Evolutionary conservation across 257 asterid species (phyloP).

Genomic region (Solanum chmielewskii): DNA sequence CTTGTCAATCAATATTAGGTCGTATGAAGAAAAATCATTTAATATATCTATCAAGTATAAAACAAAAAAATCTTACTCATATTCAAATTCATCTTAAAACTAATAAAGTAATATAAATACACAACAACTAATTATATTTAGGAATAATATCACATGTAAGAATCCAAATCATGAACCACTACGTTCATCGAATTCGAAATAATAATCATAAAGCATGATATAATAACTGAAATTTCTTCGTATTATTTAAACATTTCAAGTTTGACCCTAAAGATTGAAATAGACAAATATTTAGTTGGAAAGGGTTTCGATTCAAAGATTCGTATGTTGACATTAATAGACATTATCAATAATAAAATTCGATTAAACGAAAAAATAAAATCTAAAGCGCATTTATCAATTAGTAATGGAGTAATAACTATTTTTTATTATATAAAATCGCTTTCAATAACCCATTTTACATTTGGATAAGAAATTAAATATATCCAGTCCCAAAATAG

Average conservation of each 20-base stretch:
- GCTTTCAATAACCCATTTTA: no score
- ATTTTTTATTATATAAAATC: background rate
- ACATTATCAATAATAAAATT: background rate
- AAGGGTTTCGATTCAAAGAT: background rate
- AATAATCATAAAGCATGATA: background rate
- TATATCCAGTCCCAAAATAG: fast-evolving
- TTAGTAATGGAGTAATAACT: background rate
- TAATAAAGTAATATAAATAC: background rate
- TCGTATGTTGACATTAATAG: background rate
- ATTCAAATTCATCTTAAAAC: no score
- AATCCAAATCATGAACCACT: background rate
- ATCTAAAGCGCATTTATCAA: background rate
- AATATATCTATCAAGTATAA: no score
- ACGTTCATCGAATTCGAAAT: background rate
- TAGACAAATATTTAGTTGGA: background rate
- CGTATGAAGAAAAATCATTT: no score
- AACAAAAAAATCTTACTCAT: background rate
- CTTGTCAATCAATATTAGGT: background rate
- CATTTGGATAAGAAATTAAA: fast-evolving
- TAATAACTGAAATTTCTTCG: background rate
- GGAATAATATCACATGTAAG: background rate
- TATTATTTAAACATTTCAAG: background rate
- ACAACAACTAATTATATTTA: background rate
- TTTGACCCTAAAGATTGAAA: background rate
- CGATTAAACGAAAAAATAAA: background rate